Percentiles rank a stretch among this genome's conserved stretches.
Evolutionary conservation across 805 yeast species (phyloP).

Genomic region (Saturnispora dispora): DNA sequence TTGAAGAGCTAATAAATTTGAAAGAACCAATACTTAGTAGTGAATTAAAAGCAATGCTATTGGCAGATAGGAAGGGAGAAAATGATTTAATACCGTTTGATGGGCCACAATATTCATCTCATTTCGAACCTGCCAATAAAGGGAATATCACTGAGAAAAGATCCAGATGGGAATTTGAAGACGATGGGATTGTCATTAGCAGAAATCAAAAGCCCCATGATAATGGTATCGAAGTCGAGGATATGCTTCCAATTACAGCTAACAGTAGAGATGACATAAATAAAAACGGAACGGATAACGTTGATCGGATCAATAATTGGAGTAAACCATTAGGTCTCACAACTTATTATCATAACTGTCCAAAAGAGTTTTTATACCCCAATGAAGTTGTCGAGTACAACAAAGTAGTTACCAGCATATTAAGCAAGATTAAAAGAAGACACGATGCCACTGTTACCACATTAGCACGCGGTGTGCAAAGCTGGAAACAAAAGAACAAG

Average conservation of each 20-base stretch:
- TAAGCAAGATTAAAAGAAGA: constrained; percentile 64
- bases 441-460: constrained; percentile 93
- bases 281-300: neutral
- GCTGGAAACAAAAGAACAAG: constrained; percentile 61
- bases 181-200: constrained; percentile 38
- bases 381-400: constrained; percentile 66
- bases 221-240: neutral
- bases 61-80: constrained; percentile 7
- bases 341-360: constrained; percentile 36
- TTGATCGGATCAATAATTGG: constrained; percentile 10
- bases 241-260: neutral
- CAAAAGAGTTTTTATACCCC: constrained; percentile 53
- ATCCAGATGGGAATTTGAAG: constrained; percentile 26
- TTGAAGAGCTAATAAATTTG: constrained; percentile 67
- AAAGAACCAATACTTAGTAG: constrained; percentile 40
- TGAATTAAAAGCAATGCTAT: constrained; percentile 32
- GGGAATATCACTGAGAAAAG: neutral
- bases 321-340: constrained; percentile 12
- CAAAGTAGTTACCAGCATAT: constrained; percentile 51
- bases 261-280: neutral
- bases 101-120: neutral
- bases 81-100: neutral
- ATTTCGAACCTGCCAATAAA: neutral
- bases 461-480: constrained; percentile 85
- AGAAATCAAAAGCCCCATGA: constrained; percentile 10